phyloP scores from a whole-genome alignment of 139 green algal genomes.

The Desmodesmus armatus region DNA sequence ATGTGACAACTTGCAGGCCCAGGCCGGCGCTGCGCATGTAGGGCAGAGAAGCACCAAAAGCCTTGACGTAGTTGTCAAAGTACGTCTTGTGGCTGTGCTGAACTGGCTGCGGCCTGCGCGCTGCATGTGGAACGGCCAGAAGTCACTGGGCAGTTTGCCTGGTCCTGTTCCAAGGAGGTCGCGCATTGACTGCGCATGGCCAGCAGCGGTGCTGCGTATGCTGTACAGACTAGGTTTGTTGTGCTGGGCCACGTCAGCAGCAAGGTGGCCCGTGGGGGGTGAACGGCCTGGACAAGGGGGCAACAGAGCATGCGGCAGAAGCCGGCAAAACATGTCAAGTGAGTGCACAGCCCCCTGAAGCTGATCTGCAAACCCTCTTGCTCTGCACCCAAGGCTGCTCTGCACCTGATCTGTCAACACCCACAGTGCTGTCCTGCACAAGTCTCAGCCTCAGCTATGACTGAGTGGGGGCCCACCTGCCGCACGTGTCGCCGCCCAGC shows the following conservation, averaged over 20 bases:
- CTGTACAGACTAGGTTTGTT: background rate
- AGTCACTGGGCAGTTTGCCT: background rate
- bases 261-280: too few species aligned
- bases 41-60: background rate
- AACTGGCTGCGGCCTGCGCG: slow-evolving; percentile 8
- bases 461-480: background rate
- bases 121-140: slow-evolving; percentile 6
- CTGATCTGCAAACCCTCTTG: background rate
- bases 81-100: background rate
- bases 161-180: background rate
- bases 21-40: background rate
- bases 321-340: background rate
- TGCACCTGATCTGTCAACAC: too few species aligned
- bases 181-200: background rate
- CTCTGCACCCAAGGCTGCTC: too few species aligned
- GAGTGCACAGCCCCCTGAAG: background rate
- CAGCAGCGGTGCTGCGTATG: slow-evolving; percentile 11
- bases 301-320: background rate
- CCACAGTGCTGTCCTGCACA: background rate
- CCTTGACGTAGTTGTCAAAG: background rate
- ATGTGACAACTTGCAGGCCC: background rate
- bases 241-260: background rate
- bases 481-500: background rate
- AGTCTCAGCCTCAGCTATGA: background rate
- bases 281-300: too few species aligned